Base-by-base conservation (phyloP, 345 rosid genomes). In the Pistacia integerrima region DNA sequence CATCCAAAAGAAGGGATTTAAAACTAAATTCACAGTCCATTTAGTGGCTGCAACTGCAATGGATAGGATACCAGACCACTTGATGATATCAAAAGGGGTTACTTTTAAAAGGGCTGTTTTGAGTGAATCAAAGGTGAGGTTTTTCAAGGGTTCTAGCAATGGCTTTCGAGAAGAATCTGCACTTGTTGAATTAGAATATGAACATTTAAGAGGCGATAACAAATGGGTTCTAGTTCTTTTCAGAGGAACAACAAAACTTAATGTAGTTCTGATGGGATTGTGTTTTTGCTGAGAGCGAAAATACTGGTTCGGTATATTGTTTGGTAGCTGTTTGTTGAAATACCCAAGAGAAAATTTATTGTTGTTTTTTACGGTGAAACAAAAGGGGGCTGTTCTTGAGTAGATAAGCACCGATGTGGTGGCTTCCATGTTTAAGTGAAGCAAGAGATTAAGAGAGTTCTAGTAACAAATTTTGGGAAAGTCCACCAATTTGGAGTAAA, bases 1-100 rank as follows among this genome's bases (percentile, higher is more conserved):
- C 92, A 90, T 85, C 96, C 96, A 93, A 80, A 93, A 92, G 81
- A 93, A 93, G 2, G 98, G 98, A 76, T 85, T 85, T 25, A 90
- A 74, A 20, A 77, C 67, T 83, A 87, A 78, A 61, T 79, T 86
- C 73, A 76, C 78, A 2, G 85, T 73, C 97, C 90, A 85, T 84
- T 88, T 95, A 2, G 88, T 72, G 48, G 87, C 86, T 75, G 94
- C 86, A 72, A 85, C 73, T 63, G 88, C 78, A 84, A 84, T 48
- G 49, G 96, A 87, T 22, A 90, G 74, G 69, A 89, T n/a, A 73
- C 67, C 82, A 73, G 89, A 81, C 86, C 87, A 82, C 77, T 93
- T 95, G 66, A 87, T 82, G 35, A 87, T 67, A 74, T 79, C 87
- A 28, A 87, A 16, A 0, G 97, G 94, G 56, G 88, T 91, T 59